phyloP scores from a whole-genome alignment of 2,329 filamentous ascomycete genomes.

The Aureobasidium lini region DNA sequence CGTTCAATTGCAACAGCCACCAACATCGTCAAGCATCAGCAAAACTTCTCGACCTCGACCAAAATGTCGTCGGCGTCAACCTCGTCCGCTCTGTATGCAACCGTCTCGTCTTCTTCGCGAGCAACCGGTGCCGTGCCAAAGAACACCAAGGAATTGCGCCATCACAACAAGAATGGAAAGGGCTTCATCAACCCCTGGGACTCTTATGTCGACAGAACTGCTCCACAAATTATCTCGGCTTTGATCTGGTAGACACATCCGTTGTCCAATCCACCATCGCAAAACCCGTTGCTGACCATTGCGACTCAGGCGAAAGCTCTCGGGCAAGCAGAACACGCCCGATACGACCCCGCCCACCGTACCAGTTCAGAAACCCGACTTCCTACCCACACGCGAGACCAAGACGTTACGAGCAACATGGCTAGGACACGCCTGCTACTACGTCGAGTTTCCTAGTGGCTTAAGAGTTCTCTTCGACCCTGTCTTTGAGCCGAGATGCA shows the following conservation, averaged over 20 bases:
- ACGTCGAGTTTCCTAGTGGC: slow-evolving; percentile 79
- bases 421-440: slow-evolving; percentile 93
- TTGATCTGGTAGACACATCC: slow-evolving; percentile 31
- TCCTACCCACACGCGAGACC: slow-evolving; percentile 54
- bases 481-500: slow-evolving; percentile 82
- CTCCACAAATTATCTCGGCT: slow-evolving; percentile 27
- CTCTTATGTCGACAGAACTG: slow-evolving; percentile 38
- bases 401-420: slow-evolving; percentile 72
- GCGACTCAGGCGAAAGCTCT: slow-evolving; percentile 37
- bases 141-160: slow-evolving; percentile 38
- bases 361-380: slow-evolving; percentile 57
- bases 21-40: neutral
- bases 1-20: neutral
- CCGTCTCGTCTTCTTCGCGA: slow-evolving; percentile 32
- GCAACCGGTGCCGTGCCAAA: slow-evolving; percentile 34
- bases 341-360: slow-evolving; percentile 61
- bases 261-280: neutral
- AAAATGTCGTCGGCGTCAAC: slow-evolving; percentile 24
- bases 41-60: slow-evolving; percentile 8
- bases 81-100: slow-evolving; percentile 33
- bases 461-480: slow-evolving; percentile 88
- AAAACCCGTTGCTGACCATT: neutral
- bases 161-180: slow-evolving; percentile 47
- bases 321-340: slow-evolving; percentile 47
- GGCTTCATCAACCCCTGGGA: slow-evolving; percentile 53